Evolutionary conservation across 345 rosid species (phyloP).

Genomic region (Arabidopsis thaliana): TAIR10.1 NC_003071.7:17099501-17100000

Average conservation of each 20-base stretch:
- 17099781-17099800: neutral
- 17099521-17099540: slow-evolving; percentile 2
- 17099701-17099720: neutral
- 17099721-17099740: neutral
- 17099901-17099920: slow-evolving; percentile 26
- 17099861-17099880: slow-evolving; percentile 8
- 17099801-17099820: neutral
- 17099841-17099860: slow-evolving; percentile 23
- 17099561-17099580: slow-evolving; percentile 34
- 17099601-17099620: neutral
- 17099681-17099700: neutral
- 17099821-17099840: slow-evolving; percentile 29
- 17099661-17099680: neutral
- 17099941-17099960: slow-evolving; percentile 35
- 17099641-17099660: neutral
- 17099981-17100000: neutral
- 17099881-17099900: slow-evolving; percentile 11
- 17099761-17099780: neutral
- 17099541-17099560: slow-evolving; percentile 29
- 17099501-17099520: slow-evolving; percentile 19
- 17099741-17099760: neutral
- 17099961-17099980: slow-evolving; percentile 22
- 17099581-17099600: neutral
- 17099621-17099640: neutral
- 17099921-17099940: slow-evolving; percentile 38